Percentiles rank a stretch among this genome's conserved stretches.
These are phyloP conservation scores for Ascoidea asiatica DNA, from an alignment of 805 yeast genomes.

Conservation along the genomic window DNA sequence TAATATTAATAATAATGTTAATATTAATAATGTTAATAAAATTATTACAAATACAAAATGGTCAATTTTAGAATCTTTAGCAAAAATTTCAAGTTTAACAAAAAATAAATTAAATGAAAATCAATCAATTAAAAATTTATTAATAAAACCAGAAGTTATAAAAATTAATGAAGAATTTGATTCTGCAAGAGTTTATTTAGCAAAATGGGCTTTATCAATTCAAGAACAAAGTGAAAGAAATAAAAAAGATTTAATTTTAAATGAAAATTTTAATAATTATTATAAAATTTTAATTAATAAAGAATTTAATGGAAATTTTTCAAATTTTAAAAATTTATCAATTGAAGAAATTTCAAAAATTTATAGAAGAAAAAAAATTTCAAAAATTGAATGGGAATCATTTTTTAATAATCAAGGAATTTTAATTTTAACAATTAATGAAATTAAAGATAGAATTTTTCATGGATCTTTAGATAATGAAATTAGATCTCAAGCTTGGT, in stretches of 20 bases:
- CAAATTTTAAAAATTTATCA: conserved; percentile 32
- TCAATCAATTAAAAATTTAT: conserved; percentile 43
- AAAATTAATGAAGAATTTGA: conserved; percentile 83
- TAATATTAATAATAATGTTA: conserved; percentile 9
- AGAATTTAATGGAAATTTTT: conserved; percentile 52
- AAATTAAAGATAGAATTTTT: conserved; percentile 71
- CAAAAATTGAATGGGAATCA: conserved; percentile 66
- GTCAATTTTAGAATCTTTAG: conserved; percentile 75
- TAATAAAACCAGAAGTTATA: conserved; percentile 69
- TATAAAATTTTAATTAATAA: conserved; percentile 38
- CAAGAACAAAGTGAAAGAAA: conserved; percentile 76
- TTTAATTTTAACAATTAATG: conserved; percentile 56
- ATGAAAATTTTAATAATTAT: conserved; percentile 26
- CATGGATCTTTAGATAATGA: conserved; percentile 69
- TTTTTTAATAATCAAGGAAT: conserved; percentile 75
- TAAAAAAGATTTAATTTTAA: conserved; percentile 29
- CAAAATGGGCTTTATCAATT: conserved; percentile 93
- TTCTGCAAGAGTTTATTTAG: conserved; percentile 80
- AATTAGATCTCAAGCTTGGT: conserved; percentile 71
- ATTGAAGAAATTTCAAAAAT: conserved; percentile 46
- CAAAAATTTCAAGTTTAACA: conserved; percentile 56
- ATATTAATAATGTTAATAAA: conserved; percentile 24
- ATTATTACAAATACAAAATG: conserved; percentile 64
- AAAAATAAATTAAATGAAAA: conserved; percentile 48
- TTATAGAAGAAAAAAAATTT: conserved; percentile 53